Evolutionary conservation across 768 basidiomycete species (phyloP).

Genomic region (Amanita rubescens): DNA sequence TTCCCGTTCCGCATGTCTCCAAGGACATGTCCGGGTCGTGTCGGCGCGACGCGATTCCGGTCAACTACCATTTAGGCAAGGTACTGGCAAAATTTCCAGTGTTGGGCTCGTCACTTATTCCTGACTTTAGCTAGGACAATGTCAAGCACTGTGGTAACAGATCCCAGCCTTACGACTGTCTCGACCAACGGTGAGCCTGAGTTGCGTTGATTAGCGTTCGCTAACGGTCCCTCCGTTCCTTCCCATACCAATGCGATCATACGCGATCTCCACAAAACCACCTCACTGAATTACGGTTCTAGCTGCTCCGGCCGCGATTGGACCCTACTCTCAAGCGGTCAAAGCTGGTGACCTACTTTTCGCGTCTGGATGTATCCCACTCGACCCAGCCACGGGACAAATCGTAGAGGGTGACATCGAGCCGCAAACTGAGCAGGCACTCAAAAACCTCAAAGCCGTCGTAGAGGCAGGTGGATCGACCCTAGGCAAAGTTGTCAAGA

Average conservation of each 20-base stretch:
- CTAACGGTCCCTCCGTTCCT: background rate
- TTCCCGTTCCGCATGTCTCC: background rate
- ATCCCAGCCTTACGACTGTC: background rate
- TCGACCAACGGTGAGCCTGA: slow-evolving; percentile 3
- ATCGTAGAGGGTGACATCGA: slow-evolving; percentile 72
- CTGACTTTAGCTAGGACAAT: slow-evolving; percentile 2
- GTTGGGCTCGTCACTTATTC: background rate
- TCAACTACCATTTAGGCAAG: slow-evolving; percentile 6
- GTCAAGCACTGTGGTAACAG: background rate
- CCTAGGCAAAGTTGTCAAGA: slow-evolving; percentile 80
- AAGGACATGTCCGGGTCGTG: background rate
- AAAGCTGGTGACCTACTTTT: slow-evolving; percentile 82
- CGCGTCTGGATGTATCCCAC: slow-evolving; percentile 81
- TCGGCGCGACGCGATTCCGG: background rate
- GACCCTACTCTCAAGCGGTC: slow-evolving; percentile 86
- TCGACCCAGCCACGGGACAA: slow-evolving; percentile 65
- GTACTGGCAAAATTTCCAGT: background rate
- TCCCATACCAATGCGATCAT: too few relatives aligned
- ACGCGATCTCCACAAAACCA: background rate
- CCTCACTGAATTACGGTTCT: background rate
- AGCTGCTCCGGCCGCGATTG: slow-evolving; percentile 77
- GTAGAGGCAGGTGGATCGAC: slow-evolving; percentile 78
- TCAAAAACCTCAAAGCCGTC: slow-evolving; percentile 81
- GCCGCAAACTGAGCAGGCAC: slow-evolving; percentile 73
- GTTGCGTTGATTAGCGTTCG: background rate